Percentiles rank a stretch among this genome's conserved stretches.
Evolutionary conservation across 2,329 filamentous ascomycete species (phyloP).

Genomic region (Exophiala spinifera): DNA sequence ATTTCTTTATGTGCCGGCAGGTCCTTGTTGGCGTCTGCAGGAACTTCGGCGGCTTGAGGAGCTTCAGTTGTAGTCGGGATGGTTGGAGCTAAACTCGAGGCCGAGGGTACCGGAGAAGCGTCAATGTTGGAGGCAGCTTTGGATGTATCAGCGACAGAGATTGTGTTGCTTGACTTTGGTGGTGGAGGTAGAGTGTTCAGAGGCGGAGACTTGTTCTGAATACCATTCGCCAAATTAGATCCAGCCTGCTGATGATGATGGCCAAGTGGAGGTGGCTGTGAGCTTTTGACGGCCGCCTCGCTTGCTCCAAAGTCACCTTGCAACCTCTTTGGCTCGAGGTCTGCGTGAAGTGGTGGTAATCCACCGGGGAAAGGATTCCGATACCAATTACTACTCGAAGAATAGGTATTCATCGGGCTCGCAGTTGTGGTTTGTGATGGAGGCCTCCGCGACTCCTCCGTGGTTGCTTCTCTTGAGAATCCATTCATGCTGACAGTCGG

Average conservation of each 20-base stretch:
- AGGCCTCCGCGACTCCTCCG: constrained; percentile 1
- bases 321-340: constrained; percentile 20
- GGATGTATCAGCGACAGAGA: not conserved
- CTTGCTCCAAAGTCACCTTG: constrained; percentile 21
- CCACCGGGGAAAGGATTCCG: not conserved
- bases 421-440: constrained; percentile 1
- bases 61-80: not conserved
- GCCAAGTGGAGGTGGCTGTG: not conserved
- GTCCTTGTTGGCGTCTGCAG: constrained; percentile 6
- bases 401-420: constrained; percentile 7
- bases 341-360: constrained; percentile 2
- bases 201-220: not conserved
- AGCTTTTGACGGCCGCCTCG: not conserved
- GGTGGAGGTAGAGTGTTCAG: not conserved
- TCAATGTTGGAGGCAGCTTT: not conserved
- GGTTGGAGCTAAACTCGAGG: not conserved
- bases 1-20: constrained; percentile 1
- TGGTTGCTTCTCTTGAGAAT: not conserved
- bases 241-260: no score
- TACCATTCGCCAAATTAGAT: not conserved
- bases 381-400: constrained; percentile 10
- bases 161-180: not conserved
- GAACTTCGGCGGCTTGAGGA: not conserved
- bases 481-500: constrained; percentile 15
- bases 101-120: not conserved